phyloP scores from a whole-genome alignment of 129 eudicot species.

The carrot (Daucus carota) region DNA sequence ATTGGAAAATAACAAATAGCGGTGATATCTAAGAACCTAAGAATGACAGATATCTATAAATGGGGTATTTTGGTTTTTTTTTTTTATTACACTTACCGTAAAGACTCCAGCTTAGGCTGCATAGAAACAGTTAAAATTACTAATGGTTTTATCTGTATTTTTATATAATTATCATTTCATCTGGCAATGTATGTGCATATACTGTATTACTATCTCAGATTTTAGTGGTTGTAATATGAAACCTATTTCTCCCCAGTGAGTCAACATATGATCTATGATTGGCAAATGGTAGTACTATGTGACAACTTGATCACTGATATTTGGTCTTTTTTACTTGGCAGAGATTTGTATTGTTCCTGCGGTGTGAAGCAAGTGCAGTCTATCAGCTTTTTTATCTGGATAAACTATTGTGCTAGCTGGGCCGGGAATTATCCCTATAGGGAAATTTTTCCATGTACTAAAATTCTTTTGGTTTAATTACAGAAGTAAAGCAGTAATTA shows the following conservation, averaged over 20 bases:
- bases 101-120: background rate
- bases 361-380: slow-evolving; percentile 2
- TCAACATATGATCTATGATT: background rate
- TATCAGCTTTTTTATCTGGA: background rate
- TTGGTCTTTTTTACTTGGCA: background rate
- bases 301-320: background rate
- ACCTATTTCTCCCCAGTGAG: background rate
- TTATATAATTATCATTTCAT: too few relatives aligned
- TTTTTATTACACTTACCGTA: background rate
- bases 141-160: too few relatives aligned
- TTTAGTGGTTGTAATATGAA: background rate
- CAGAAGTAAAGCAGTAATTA: background rate
- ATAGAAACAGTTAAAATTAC: background rate
- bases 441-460: background rate
- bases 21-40: background rate
- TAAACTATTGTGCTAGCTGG: background rate
- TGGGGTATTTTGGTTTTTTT: background rate
- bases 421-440: background rate
- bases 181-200: too few relatives aligned
- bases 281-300: background rate
- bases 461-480: background rate
- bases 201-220: background rate
- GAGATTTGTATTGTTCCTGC: background rate
- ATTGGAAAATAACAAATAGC: background rate
- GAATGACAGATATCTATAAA: background rate